These are phyloP conservation scores for Brachypodium distachyon DNA, from an alignment of 202 grass and related monocot species.

Conservation along the genomic window DNA sequence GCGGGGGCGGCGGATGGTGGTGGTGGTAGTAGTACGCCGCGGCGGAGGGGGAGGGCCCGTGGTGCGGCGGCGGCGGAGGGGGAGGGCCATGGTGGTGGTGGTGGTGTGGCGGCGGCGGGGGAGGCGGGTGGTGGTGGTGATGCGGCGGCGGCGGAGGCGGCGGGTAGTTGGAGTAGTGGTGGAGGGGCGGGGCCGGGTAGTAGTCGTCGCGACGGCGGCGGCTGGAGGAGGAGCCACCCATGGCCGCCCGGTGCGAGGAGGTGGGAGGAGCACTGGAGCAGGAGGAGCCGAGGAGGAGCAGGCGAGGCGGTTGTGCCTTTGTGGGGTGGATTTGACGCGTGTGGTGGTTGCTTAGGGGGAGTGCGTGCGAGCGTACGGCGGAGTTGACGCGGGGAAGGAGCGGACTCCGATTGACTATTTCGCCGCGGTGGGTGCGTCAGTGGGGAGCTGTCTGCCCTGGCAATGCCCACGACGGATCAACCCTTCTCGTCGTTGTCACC, in stretches of 20 bases:
- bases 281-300: background rate
- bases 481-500: background rate
- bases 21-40: constrained; percentile 28
- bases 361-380: background rate
- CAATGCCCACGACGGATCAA: background rate
- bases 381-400: background rate
- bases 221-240: constrained; percentile 36
- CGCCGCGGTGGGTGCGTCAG: background rate
- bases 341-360: constrained; percentile 10
- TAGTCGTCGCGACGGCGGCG: constrained; percentile 53
- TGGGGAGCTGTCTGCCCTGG: background rate
- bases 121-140: background rate
- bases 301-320: background rate
- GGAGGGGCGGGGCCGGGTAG: constrained; percentile 18
- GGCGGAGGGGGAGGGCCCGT: constrained; percentile 20
- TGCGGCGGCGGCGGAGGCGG: background rate
- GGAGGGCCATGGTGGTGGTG: constrained; percentile 28
- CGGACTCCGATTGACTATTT: constrained; percentile 32
- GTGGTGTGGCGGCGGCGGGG: background rate
- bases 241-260: background rate
- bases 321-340: constrained; percentile 4
- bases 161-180: background rate
- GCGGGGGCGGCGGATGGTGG: constrained; percentile 22
- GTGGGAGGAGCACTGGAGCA: background rate
- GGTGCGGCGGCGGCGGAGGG: background rate